Evolutionary conservation across 495 filamentous ascomycete species (phyloP), one percentile per base, ranked within the genome.

Genomic region (Neurospora hispaniola): DNA sequence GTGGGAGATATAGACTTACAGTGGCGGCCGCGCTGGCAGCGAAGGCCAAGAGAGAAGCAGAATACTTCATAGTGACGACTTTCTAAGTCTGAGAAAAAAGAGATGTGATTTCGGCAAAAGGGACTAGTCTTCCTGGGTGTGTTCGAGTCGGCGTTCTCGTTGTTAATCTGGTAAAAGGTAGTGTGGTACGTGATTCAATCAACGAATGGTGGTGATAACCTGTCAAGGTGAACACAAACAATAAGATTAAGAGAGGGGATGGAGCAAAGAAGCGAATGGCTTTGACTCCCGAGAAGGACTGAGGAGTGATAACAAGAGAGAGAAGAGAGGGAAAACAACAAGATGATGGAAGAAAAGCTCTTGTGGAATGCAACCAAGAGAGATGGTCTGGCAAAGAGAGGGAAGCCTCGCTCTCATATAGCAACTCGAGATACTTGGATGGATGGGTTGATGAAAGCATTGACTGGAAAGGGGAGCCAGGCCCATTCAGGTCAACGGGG

Each of bases 201-300:
- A 80, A 78, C 77, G 79, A 78, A 70, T 74, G 76, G 42, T 74
- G 70, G 72, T 54, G 20, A 39, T 41, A n/a, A 54, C 71, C 42
- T 69, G 40, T 72, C 68, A 44, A 74, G 43, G 23, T 35, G 48
- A 62, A 71, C 71, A 68, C 27, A 71, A 66, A 79, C 31, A 73
- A 74, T 42, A 80, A 62, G 73, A 70, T 6, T 38, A 73, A 77
- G 81, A 73, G 76, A 80, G 76, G 72, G 75, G 73, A 73, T 79
- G 82, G 82, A 81, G 78, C 80, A 86, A 87, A 84, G 78, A 85
- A 89, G 85, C 83, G 86, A 89, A 86, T 87, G 85, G 81, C 85
- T 82, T 85, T 85, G 81, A 80, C 81, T 83, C 82, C 23, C 10
- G 71, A 68, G 46, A 69, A 73, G 62, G 66, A 41, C 41, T 16